Evolutionary conservation across 306 rosid species (phyloP).

Genomic region (Carpinus fangiana): DNA sequence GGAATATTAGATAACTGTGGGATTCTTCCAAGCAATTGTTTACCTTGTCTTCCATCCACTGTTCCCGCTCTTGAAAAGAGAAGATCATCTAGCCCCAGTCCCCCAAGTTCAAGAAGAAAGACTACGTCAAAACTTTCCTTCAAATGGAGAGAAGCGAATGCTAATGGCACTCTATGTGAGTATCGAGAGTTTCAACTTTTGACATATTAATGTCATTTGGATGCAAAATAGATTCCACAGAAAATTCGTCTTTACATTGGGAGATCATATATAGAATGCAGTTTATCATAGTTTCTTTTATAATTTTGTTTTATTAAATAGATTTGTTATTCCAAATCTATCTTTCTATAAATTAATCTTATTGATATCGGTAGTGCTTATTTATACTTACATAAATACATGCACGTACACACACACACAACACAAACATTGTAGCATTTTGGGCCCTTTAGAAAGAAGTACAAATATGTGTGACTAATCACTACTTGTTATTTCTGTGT

Average conservation of each 20-base stretch:
- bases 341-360: constrained; percentile 4
- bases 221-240: neutral
- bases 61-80: constrained; percentile 70
- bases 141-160: constrained; percentile 74
- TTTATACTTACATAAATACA: neutral
- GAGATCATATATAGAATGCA: neutral
- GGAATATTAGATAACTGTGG: constrained; percentile 79
- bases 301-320: neutral
- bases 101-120: constrained; percentile 73
- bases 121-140: constrained; percentile 59
- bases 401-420: neutral
- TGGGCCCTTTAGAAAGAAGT: neutral
- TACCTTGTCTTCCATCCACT: constrained; percentile 87
- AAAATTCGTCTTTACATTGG: neutral
- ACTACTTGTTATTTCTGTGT: constrained; percentile 12
- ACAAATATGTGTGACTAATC: constrained; percentile 3
- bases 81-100: constrained; percentile 75
- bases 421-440: neutral
- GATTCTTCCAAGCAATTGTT: constrained; percentile 79
- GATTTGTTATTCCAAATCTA: neutral
- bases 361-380: neutral
- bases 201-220: neutral
- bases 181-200: constrained; percentile 13
- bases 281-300: neutral
- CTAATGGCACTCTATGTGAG: constrained; percentile 67